These are phyloP conservation scores for Fusarium chuoi DNA, from an alignment of 2,329 filamentous ascomycete genomes.

Conservation along the genomic window DNA sequence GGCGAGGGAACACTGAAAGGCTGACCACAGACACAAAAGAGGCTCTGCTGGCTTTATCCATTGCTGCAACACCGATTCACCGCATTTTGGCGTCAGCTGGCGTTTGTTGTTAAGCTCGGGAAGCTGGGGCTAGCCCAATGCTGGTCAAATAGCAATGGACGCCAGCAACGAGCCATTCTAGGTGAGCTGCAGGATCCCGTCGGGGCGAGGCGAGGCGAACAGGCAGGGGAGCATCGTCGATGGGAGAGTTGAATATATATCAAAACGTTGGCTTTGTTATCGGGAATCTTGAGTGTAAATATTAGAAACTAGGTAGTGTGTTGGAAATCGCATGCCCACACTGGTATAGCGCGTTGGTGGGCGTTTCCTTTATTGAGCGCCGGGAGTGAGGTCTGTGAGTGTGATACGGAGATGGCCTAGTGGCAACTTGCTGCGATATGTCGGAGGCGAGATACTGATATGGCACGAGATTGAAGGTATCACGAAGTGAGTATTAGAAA, in stretches of 20 bases:
- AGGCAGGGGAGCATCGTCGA: slow-evolving; percentile 25
- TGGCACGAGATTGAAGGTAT: not conserved
- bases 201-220: slow-evolving; percentile 32
- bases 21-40: slow-evolving; percentile 24
- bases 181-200: slow-evolving; percentile 41
- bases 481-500: not conserved
- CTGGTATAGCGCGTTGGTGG: not conserved
- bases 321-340: not conserved
- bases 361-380: not conserved
- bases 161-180: slow-evolving; percentile 34
- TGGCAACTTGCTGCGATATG: slow-evolving; percentile 12
- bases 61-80: slow-evolving; percentile 39
- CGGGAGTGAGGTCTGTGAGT: slow-evolving; percentile 14
- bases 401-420: slow-evolving; percentile 19
- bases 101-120: slow-evolving; percentile 36
- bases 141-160: slow-evolving; percentile 33
- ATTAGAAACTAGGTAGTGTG: not conserved
- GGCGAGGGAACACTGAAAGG: slow-evolving; percentile 10
- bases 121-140: slow-evolving; percentile 31
- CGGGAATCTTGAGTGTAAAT: not conserved
- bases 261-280: not conserved
- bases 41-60: slow-evolving; percentile 31
- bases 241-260: not conserved
- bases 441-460: not conserved
- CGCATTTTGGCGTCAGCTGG: slow-evolving; percentile 45